These are phyloP conservation scores for Cephaloascus fragrans DNA, from an alignment of 805 yeast genomes.

Conservation along the genomic window DNA sequence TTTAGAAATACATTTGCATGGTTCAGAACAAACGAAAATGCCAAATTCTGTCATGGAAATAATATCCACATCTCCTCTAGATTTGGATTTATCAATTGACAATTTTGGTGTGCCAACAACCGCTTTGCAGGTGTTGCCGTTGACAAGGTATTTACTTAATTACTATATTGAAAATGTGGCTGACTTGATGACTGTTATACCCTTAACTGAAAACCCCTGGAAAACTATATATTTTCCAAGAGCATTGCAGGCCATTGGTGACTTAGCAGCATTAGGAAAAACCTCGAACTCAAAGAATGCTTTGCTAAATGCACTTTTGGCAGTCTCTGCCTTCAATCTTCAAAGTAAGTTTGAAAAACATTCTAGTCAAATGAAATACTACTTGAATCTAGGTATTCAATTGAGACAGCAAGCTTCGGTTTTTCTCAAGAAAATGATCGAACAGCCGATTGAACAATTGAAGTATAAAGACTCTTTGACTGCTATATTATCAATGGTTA, in stretches of 20 bases:
- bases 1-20: slow-evolving; percentile 33
- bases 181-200: slow-evolving; percentile 66
- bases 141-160: slow-evolving; percentile 61
- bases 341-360: slow-evolving; percentile 64
- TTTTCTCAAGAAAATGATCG: slow-evolving; percentile 52
- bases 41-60: slow-evolving; percentile 47
- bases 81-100: slow-evolving; percentile 30
- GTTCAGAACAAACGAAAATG: slow-evolving; percentile 32
- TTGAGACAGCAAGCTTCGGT: slow-evolving; percentile 66
- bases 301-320: slow-evolving; percentile 65
- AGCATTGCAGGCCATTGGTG: slow-evolving; percentile 77
- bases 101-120: slow-evolving; percentile 43
- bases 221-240: slow-evolving; percentile 77
- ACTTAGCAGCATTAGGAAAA: slow-evolving; percentile 59
- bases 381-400: slow-evolving; percentile 62
- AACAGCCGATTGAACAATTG: slow-evolving; percentile 40
- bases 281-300: slow-evolving; percentile 75
- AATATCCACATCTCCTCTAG: slow-evolving; percentile 27
- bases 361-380: slow-evolving; percentile 57
- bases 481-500: slow-evolving; percentile 78
- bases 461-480: slow-evolving; percentile 79
- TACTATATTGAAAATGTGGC: slow-evolving; percentile 72
- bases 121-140: slow-evolving; percentile 55
- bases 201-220: slow-evolving; percentile 78
- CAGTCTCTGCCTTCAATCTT: slow-evolving; percentile 73